phyloP scores from a whole-genome alignment of 805 yeast species.

The Yarrowia keelungensis region DNA sequence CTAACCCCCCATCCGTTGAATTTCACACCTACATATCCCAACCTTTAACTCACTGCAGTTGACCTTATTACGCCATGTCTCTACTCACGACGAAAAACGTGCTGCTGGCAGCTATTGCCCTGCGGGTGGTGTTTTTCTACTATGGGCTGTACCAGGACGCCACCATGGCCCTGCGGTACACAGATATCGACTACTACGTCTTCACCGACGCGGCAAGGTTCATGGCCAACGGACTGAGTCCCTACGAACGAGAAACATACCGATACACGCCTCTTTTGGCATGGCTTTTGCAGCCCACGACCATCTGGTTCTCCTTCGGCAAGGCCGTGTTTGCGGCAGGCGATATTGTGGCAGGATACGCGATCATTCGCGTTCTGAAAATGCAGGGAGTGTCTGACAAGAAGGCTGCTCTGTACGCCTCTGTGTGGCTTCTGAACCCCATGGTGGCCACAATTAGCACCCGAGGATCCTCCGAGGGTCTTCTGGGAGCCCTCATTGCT shows the following conservation, averaged over 20 bases:
- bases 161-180: conserved; percentile 78
- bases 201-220: conserved; percentile 89
- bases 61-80: conserved; percentile 31
- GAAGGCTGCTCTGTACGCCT: conserved; percentile 55
- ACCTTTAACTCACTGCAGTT: conserved; percentile 14
- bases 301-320: conserved; percentile 64
- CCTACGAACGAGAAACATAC: conserved; percentile 86
- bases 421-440: conserved; percentile 90
- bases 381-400: conserved; percentile 46
- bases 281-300: conserved; percentile 80
- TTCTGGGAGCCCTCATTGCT: conserved; percentile 79
- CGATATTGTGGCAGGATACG: conserved; percentile 80
- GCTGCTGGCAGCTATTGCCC: conserved; percentile 46
- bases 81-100: conserved; percentile 42
- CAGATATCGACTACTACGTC: conserved; percentile 93
- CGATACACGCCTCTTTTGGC: conserved; percentile 91
- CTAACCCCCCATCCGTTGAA: too few relatives aligned
- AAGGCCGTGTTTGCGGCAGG: conserved; percentile 77
- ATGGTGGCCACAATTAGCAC: conserved; percentile 94
- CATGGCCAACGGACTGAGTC: conserved; percentile 62
- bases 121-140: conserved; percentile 66
- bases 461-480: conserved; percentile 91
- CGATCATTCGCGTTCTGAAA: conserved; percentile 57
- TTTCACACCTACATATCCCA: conserved; percentile 2
- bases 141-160: conserved; percentile 90